Evolutionary conservation across 176 grass and related monocot genomes (phyloP), one percentile per base, ranked within the genome.

Genomic region (Hordeum marinum): DNA sequence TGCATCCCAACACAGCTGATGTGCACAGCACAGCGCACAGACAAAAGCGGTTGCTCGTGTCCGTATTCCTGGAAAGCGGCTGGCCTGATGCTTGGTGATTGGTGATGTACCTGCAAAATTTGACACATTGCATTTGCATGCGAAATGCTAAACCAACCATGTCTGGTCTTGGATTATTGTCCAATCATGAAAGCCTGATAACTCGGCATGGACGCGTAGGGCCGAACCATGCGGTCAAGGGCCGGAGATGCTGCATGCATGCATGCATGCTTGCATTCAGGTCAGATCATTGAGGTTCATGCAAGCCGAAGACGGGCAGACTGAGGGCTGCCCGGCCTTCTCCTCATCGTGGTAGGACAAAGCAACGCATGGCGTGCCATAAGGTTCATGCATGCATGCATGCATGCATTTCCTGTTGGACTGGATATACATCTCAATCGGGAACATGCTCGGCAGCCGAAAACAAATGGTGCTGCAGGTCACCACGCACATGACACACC

Each of bases 361-460:
- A 10, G 64, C 65, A 72, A 26, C 54, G 83, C 73, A 83, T 86
- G 79, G 79, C 18, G 20, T 57, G 72, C 88, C 83, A 85, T 82
- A 50, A 77, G 83, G 88, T 77, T 48, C 48, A 18, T 52, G 48
- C 48, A 52, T 55, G 7, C 48, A 54, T 60, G 79, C 63, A 35
- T 20, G 12, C 71, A 37, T 50, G 63, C 21, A 29, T 48, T 4
- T 21, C 21, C 54, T 71, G 63, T 15, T 82, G 20, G 70, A 55
- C 55, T 37, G 61, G 81, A 80, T 77, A n/a, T 12, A n/a, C 10
- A 43, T 8, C 21, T 21, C 29, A 46, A 24, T n/a, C 65, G 3
- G 65, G 66, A 80, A 58, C 54, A 62, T 46, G 14, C 48, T 52
- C 54, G 52, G 85, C 62, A 71, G 40, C 70, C 2, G 3, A 32